These are phyloP conservation scores for Trichoderma endophyticum DNA, from an alignment of 2,329 filamentous ascomycete species.

Conservation along the genomic window DNA sequence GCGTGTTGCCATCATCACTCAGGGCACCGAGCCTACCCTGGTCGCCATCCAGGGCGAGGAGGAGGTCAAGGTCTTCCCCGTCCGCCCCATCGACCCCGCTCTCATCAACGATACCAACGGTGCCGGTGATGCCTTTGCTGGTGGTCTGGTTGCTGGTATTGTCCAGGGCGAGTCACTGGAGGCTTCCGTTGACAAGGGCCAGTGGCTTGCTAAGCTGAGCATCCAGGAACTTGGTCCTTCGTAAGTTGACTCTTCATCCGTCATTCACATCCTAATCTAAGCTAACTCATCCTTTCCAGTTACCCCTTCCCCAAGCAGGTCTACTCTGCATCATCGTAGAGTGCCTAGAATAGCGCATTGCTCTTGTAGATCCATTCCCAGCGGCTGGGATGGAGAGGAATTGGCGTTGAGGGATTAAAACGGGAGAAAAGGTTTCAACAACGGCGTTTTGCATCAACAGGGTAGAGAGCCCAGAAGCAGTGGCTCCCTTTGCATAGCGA, in stretches of 20 bases:
- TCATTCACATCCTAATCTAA: background rate
- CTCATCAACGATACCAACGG: conserved; percentile 96
- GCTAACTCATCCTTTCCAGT: conserved; percentile 40
- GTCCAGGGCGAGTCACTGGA: conserved; percentile 79
- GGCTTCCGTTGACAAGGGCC: conserved; percentile 81
- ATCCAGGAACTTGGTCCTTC: conserved; percentile 94
- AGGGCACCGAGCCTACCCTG: conserved; percentile 87
- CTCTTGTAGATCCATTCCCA: conserved; percentile 27
- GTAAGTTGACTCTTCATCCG: conserved; percentile 55
- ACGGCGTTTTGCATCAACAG: conserved; percentile 44
- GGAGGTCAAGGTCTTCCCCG: conserved; percentile 71
- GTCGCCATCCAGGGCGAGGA: conserved; percentile 72
- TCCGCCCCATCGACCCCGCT: conserved; percentile 71
- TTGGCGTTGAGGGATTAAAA: conserved; percentile 43
- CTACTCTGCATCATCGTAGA: conserved; percentile 53
- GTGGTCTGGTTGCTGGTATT: conserved; percentile 86
- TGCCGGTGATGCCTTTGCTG: conserved; percentile 94
- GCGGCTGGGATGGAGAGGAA: conserved; percentile 24
- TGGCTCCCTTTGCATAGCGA: conserved; percentile 34
- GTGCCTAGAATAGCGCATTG: conserved; percentile 22
- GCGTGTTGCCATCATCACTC: conserved; percentile 87
- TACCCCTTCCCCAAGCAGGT: conserved; percentile 81
- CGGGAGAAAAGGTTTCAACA: conserved; percentile 51
- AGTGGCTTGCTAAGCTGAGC: conserved; percentile 92
- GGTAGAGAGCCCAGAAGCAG: conserved; percentile 25